Evolutionary conservation across 1,284 basidiomycete genomes (phyloP).

Genomic region (Wolfiporia cocos): DNA sequence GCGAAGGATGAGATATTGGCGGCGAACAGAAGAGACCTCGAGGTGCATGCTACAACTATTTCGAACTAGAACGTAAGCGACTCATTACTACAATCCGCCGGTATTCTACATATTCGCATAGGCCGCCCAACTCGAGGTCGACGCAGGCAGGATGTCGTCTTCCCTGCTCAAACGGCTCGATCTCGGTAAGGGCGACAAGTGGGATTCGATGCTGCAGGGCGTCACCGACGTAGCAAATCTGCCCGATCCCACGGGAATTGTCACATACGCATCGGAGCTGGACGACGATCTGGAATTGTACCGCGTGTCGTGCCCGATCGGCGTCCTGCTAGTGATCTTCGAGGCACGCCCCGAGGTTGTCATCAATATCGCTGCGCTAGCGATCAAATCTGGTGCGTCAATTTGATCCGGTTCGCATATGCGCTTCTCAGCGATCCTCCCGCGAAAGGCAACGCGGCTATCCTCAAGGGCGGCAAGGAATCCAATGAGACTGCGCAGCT

Average conservation of each 20-base stretch:
- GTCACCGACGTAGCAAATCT: conserved; percentile 83
- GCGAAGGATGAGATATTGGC: conserved; percentile 65
- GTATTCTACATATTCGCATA: conserved; percentile 21
- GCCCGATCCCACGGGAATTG: conserved; percentile 81
- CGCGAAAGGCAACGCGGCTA: conserved; percentile 92
- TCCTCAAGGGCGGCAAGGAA: conserved; percentile 96
- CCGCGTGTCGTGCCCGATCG: conserved; percentile 94
- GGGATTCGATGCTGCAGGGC: conserved; percentile 91
- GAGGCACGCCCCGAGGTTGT: conserved; percentile 98
- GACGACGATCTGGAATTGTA: conserved; percentile 88
- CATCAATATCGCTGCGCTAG: conserved; percentile 93
- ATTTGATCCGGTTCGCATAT: too few relatives aligned
- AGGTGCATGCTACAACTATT: conserved; percentile 40
- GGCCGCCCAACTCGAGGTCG: conserved; percentile 76
- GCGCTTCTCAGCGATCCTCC: too few relatives aligned
- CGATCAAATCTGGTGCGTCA: conserved; percentile 87
- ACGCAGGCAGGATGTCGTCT: conserved; percentile 76
- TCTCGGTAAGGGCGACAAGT: conserved; percentile 83
- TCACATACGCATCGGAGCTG: conserved; percentile 85
- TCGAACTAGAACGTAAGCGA: not conserved
- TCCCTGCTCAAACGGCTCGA: conserved; percentile 86
- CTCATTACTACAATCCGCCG: conserved; percentile 1
- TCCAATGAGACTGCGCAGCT: conserved; percentile 74
- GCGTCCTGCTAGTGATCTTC: conserved; percentile 95
- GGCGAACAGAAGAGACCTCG: conserved; percentile 79